Conservation (phyloP, 2,329 filamentous ascomycete genomes). For the Aspergillus sp. region DNA sequence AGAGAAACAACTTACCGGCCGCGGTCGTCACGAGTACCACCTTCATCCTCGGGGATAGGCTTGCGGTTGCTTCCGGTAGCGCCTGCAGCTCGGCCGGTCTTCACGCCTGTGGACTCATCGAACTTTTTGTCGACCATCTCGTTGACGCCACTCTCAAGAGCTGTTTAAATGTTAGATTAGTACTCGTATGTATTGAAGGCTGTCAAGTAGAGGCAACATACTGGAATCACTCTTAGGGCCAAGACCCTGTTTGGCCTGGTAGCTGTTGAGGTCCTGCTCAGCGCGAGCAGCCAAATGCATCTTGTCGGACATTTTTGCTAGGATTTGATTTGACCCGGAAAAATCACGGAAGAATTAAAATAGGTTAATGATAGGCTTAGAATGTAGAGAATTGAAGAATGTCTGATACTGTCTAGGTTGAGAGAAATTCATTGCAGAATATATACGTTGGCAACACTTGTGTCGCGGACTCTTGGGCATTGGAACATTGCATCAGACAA, state of each 20-base stretch:
- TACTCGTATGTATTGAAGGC: neutral
- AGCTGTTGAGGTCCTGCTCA: conserved; percentile 42
- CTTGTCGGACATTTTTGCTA: conserved; percentile 17
- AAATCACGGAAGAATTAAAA: neutral
- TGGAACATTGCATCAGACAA: conserved; percentile 30
- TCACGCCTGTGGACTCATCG: conserved; percentile 32
- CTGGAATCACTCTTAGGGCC: conserved; percentile 41
- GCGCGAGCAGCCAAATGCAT: conserved; percentile 31
- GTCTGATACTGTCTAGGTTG: neutral
- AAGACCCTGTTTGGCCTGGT: conserved; percentile 40
- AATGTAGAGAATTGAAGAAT: neutral
- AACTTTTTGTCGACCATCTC: conserved; percentile 40
- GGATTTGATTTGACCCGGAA: neutral
- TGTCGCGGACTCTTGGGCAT: neutral
- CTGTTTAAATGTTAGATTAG: conserved; percentile 17
- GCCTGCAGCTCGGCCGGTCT: conserved; percentile 36
- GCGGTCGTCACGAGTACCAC: conserved; percentile 39
- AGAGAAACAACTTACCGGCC: conserved; percentile 30
- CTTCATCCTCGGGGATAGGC: conserved; percentile 43
- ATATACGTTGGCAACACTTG: neutral
- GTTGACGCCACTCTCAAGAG: conserved; percentile 43
- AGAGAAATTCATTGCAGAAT: neutral
- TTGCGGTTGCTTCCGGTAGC: conserved; percentile 39
- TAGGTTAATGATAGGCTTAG: neutral
- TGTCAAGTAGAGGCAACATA: conserved; percentile 21